Conservation (phyloP, 495 filamentous ascomycete species). For the Aspergillus affinis region DNA sequence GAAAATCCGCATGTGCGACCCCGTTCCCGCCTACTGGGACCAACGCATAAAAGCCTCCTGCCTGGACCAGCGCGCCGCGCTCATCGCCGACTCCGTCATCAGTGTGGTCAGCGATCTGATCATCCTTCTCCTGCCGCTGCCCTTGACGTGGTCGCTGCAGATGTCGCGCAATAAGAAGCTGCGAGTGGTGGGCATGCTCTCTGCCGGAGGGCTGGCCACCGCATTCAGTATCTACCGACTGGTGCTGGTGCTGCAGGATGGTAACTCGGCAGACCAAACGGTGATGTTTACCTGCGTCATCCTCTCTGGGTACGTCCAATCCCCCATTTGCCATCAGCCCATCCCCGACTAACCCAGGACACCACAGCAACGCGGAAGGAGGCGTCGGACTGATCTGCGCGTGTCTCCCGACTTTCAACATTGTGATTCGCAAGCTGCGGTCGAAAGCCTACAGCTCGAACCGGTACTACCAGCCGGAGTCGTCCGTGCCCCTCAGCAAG, state of each 20-base stretch:
- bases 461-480: slow-evolving; percentile 33
- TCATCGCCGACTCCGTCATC: slow-evolving; percentile 49
- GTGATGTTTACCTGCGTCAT: slow-evolving; percentile 45
- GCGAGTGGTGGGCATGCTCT: slow-evolving; percentile 45
- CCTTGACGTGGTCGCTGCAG: slow-evolving; percentile 48
- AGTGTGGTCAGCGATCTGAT: slow-evolving; percentile 47
- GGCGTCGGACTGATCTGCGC: slow-evolving; percentile 50
- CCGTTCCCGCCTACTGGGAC: slow-evolving; percentile 34
- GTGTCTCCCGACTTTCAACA: slow-evolving; percentile 45
- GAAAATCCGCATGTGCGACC: slow-evolving; percentile 41
- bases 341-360: slow-evolving; percentile 1
- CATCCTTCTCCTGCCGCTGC: slow-evolving; percentile 47
- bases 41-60: slow-evolving; percentile 25
- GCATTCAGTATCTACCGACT: slow-evolving; percentile 47
- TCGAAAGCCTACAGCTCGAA: slow-evolving; percentile 31
- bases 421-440: slow-evolving; percentile 31
- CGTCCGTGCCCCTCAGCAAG: slow-evolving; percentile 30
- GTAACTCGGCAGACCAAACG: slow-evolving; percentile 33
- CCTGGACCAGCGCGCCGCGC: slow-evolving; percentile 41
- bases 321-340: background rate
- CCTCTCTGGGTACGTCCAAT: slow-evolving; percentile 42
- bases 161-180: slow-evolving; percentile 47
- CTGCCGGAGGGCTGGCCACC: slow-evolving; percentile 48
- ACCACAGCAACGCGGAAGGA: slow-evolving; percentile 44
- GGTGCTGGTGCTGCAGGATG: slow-evolving; percentile 38